A percentile compares a stretch with the other conserved stretches of the same genome.
Evolutionary conservation across 768 basidiomycete genomes (phyloP).

Genomic region (Termitomyces bulborhizus): DNA sequence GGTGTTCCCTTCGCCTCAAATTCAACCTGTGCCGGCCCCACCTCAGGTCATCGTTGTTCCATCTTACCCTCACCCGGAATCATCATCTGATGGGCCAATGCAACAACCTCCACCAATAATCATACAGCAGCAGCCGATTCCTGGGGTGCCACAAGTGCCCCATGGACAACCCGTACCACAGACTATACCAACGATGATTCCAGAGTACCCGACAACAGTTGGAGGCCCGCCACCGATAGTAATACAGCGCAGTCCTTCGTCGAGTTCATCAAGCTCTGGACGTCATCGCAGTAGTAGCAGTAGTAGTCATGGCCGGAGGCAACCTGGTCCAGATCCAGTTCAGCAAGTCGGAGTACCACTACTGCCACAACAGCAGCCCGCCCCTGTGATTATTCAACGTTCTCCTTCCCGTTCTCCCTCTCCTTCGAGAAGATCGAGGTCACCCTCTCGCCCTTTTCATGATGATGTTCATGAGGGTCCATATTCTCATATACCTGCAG

Average conservation of each 20-base stretch:
- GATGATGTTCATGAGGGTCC: not conserved
- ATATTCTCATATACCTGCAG: not conserved
- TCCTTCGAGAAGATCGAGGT: not conserved
- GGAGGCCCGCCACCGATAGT: not conserved
- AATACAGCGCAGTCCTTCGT: not conserved
- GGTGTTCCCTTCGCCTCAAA: constrained; percentile 7
- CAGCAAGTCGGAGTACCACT: not conserved
- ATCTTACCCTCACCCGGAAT: not conserved
- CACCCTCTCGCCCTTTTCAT: not conserved
- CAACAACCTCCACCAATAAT: constrained; percentile 7
- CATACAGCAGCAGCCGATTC: not conserved
- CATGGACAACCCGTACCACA: not conserved
- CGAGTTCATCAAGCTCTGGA: constrained; percentile 1
- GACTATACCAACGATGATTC: not conserved
- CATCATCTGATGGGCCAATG: not conserved
- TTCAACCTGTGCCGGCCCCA: not conserved
- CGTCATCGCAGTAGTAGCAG: not conserved
- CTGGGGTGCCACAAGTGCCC: not conserved
- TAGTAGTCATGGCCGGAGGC: not conserved
- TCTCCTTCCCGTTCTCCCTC: constrained; percentile 3
- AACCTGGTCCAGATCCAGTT: not conserved
- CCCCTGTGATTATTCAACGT: constrained; percentile 1
- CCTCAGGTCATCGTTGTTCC: constrained; percentile 6
- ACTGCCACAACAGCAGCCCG: not conserved
- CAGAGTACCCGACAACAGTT: not conserved